phyloP scores from a whole-genome alignment of 2,329 filamentous ascomycete species.

The Dactylella cylindrospora region DNA sequence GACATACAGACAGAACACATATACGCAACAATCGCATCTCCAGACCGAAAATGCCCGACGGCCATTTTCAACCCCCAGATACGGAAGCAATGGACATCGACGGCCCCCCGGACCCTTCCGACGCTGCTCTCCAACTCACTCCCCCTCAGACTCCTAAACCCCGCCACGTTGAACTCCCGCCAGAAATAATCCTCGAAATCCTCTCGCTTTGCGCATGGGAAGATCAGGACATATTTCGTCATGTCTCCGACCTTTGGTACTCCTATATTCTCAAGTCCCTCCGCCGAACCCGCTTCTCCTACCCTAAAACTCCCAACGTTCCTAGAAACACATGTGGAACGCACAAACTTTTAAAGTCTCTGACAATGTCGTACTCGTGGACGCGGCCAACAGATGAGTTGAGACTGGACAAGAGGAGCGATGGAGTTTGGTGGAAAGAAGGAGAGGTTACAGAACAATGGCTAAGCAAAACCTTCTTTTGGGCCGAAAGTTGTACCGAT shows the following conservation, averaged over 20 bases:
- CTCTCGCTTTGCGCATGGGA: conserved; percentile 43
- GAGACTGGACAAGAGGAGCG: conserved; percentile 29
- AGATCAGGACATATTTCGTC: conserved; percentile 40
- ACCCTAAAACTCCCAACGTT: conserved; percentile 2
- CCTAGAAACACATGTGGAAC: conserved; percentile 32
- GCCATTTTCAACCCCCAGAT: too few relatives aligned
- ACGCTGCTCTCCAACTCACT: conserved; percentile 10
- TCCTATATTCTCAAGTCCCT: conserved; percentile 40
- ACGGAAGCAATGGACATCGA: too few relatives aligned
- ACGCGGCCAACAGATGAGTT: conserved; percentile 39
- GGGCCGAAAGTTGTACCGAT: conserved; percentile 41
- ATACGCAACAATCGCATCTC: too few relatives aligned
- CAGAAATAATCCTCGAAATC: conserved; percentile 43
- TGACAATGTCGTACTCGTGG: conserved; percentile 42
- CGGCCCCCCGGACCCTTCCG: conserved; percentile 34
- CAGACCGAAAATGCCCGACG: too few relatives aligned
- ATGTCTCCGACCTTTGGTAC: conserved; percentile 43
- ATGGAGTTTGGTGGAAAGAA: conserved; percentile 38
- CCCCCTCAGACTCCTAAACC: conserved; percentile 13
- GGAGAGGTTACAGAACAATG: conserved; percentile 37
- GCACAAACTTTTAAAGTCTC: conserved; percentile 34
- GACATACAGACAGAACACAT: too few relatives aligned
- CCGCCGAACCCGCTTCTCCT: conserved; percentile 37
- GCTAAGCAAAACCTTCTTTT: conserved; percentile 38
- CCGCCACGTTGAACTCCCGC: conserved; percentile 33